These are phyloP conservation scores for Suillus plorans DNA, from an alignment of 768 basidiomycete species.

Conservation along the genomic window DNA sequence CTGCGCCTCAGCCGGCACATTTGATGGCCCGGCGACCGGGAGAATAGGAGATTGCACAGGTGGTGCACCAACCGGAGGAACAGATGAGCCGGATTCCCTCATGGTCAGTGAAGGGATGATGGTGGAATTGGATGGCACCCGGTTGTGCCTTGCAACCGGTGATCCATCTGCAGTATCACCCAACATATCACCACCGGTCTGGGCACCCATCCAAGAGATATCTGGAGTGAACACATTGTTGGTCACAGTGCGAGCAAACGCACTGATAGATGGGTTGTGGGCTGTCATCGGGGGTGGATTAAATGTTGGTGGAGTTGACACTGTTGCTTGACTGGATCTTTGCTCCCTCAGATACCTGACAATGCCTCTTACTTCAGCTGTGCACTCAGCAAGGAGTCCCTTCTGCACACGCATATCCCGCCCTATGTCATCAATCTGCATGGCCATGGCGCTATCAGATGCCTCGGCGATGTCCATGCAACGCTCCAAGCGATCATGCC, in stretches of 20 bases:
- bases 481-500: no score
- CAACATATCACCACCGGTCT: background rate
- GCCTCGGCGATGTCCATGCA: no score
- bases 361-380: background rate
- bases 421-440: no score
- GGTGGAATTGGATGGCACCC: background rate
- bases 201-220: background rate
- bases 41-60: background rate
- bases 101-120: background rate
- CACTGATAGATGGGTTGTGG: background rate
- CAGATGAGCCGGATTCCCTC: background rate
- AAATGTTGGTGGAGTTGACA: background rate
- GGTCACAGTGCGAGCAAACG: background rate
- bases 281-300: background rate
- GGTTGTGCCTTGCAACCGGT: background rate
- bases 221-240: background rate
- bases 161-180: background rate
- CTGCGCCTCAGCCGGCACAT: background rate
- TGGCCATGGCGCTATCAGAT: no score
- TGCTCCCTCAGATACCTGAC: background rate
- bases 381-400: background rate
- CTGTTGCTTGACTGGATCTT: background rate
- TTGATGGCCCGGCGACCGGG: background rate
- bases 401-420: background rate
- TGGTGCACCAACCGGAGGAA: background rate